These are phyloP conservation scores for Ceratobasidium papillatum DNA, from an alignment of 1,284 basidiomycete genomes.

Conservation along the genomic window DNA sequence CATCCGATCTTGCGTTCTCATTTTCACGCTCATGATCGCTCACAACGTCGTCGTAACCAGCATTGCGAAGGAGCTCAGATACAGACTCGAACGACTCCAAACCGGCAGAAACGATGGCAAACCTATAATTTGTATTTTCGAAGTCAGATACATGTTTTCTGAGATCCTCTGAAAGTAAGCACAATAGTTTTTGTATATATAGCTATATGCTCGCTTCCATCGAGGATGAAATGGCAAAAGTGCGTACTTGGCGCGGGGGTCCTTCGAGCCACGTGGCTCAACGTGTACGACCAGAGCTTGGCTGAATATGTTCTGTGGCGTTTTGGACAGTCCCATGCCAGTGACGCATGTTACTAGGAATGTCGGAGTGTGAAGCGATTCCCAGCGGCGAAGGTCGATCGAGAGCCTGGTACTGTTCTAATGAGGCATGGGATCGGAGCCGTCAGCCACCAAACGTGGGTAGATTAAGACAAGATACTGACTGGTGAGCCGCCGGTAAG, in stretches of 20 bases:
- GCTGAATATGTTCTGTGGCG: slow-evolving; percentile 15
- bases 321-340: slow-evolving; percentile 3
- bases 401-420: not conserved
- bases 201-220: not conserved
- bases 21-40: not conserved
- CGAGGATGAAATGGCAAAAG: not conserved
- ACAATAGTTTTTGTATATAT: not conserved
- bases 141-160: slow-evolving; percentile 7
- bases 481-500: not conserved
- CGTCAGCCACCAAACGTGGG: not conserved
- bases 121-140: not conserved
- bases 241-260: slow-evolving; percentile 19
- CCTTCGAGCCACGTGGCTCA: slow-evolving; percentile 23
- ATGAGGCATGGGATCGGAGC: not conserved
- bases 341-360: slow-evolving; percentile 1
- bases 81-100: slow-evolving; percentile 1
- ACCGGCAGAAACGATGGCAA: not conserved
- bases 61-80: not conserved
- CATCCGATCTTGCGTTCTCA: not conserved
- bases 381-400: slow-evolving; percentile 33
- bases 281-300: slow-evolving; percentile 7
- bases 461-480: not conserved
- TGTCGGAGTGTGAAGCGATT: slow-evolving; percentile 17
- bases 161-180: not conserved
- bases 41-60: slow-evolving; percentile 2